A percentile compares a stretch with the other conserved stretches of the same genome.
phyloP scores from a whole-genome alignment of 805 yeast species.

The Cyberlindnera amylophila region DNA sequence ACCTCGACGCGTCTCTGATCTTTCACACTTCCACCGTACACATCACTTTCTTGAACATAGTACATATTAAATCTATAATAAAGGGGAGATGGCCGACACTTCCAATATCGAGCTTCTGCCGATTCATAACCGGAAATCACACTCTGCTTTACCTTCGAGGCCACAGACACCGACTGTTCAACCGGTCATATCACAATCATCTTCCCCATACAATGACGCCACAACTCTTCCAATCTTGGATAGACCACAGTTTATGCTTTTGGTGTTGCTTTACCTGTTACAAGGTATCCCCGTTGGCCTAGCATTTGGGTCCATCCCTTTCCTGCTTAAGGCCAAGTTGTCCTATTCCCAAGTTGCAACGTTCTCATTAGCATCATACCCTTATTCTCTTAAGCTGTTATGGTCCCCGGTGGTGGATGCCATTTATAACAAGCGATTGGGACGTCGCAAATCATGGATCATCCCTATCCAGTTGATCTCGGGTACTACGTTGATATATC shows the following conservation, averaged over 20 bases:
- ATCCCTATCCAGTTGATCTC: constrained; percentile 86
- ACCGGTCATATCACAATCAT: neutral
- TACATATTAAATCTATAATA: too few relatives aligned
- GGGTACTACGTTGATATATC: constrained; percentile 56
- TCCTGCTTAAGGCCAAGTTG: constrained; percentile 74
- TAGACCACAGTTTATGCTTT: constrained; percentile 67
- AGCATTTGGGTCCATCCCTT: constrained; percentile 93
- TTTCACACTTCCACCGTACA: too few relatives aligned
- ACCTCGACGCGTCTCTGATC: too few relatives aligned
- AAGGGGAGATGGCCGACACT: constrained; percentile 12
- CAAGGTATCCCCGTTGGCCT: constrained; percentile 98
- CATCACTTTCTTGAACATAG: too few relatives aligned
- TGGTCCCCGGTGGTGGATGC: constrained; percentile 99
- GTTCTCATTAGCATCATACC: constrained; percentile 89
- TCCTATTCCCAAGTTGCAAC: constrained; percentile 87
- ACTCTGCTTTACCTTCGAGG: constrained; percentile 11
- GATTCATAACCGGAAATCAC: constrained; percentile 20
- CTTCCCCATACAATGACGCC: constrained; percentile 1
- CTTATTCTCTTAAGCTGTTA: constrained; percentile 83
- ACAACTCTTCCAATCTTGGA: constrained; percentile 42
- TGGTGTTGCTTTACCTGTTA: constrained; percentile 71
- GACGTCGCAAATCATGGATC: constrained; percentile 91
- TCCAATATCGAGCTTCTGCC: constrained; percentile 22
- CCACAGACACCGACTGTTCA: constrained; percentile 9
- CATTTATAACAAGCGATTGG: constrained; percentile 58